Percentiles rank a stretch among this genome's conserved stretches.
Conservation (phyloP, 176 grass and related monocot species). For the Triticum dicoccoides region DNA sequence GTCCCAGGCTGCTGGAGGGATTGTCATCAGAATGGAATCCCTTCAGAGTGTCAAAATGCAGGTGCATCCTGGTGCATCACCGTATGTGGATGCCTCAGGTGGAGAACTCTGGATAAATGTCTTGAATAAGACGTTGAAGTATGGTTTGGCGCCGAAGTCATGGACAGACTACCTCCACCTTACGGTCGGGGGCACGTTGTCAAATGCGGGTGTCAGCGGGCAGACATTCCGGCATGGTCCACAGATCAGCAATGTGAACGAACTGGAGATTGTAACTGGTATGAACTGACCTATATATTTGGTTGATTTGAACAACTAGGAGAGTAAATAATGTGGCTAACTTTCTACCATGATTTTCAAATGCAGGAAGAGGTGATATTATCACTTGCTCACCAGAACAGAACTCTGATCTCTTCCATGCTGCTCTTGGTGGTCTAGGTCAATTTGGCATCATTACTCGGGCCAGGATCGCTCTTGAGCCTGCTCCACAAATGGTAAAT, state of each 20-base stretch:
- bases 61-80: slow-evolving; percentile 45
- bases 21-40: slow-evolving; percentile 71
- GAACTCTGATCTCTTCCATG: slow-evolving; percentile 80
- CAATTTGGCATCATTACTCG: slow-evolving; percentile 91
- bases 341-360: slow-evolving; percentile 11
- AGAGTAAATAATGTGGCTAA: slow-evolving; percentile 16
- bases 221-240: slow-evolving; percentile 84
- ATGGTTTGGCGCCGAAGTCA: slow-evolving; percentile 71
- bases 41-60: slow-evolving; percentile 26
- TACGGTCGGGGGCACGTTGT: slow-evolving; percentile 73
- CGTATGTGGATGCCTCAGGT: slow-evolving; percentile 73
- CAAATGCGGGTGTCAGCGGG: slow-evolving; percentile 78
- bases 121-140: slow-evolving; percentile 56
- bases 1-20: slow-evolving; percentile 70
- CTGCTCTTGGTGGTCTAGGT: slow-evolving; percentile 71
- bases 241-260: slow-evolving; percentile 76
- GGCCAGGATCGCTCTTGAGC: slow-evolving; percentile 75
- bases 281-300: slow-evolving; percentile 9
- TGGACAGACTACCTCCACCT: slow-evolving; percentile 94
- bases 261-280: slow-evolving; percentile 91
- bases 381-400: slow-evolving; percentile 56
- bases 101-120: slow-evolving; percentile 88
- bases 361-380: slow-evolving; percentile 68
- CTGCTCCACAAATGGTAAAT: slow-evolving; percentile 51
- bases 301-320: not conserved